A percentile compares a stretch with the other conserved stretches of the same genome.
Evolutionary conservation across 176 grass and related monocot species (phyloP).

Genomic region (Oryza rufipogon): DNA sequence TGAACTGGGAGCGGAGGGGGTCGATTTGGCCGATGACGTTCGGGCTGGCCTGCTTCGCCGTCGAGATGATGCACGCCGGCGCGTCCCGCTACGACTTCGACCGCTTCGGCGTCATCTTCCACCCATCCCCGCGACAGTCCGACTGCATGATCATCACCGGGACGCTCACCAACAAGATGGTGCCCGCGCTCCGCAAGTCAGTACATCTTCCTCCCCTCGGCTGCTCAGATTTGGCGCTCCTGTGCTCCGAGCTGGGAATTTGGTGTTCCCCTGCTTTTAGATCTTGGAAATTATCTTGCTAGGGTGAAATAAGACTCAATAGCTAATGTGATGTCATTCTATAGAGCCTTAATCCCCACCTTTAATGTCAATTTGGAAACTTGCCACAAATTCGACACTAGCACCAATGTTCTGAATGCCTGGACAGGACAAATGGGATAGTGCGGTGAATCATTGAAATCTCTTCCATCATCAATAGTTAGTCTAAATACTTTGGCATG

Average conservation of each 20-base stretch:
- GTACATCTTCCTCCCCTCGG: neutral
- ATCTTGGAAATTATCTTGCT: slow-evolving; percentile 31
- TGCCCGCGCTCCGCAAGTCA: slow-evolving; percentile 88
- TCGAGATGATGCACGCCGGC: slow-evolving; percentile 95
- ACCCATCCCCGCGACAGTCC: slow-evolving; percentile 86
- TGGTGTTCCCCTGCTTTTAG: slow-evolving; percentile 8
- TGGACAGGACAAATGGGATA: neutral
- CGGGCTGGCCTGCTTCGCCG: slow-evolving; percentile 90
- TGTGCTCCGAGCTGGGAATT: neutral
- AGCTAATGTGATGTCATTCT: neutral
- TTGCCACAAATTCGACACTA: neutral
- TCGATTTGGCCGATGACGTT: slow-evolving; percentile 98
- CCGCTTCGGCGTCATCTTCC: slow-evolving; percentile 91
- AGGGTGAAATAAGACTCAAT: neutral
- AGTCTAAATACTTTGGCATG: neutral
- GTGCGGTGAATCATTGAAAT: neutral
- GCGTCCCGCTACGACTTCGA: slow-evolving; percentile 92
- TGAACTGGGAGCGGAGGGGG: slow-evolving; percentile 84
- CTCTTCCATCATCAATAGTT: neutral
- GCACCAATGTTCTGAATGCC: neutral
- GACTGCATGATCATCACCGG: slow-evolving; percentile 97
- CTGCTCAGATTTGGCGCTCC: neutral
- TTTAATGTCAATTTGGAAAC: slow-evolving; percentile 9
- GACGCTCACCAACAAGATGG: slow-evolving; percentile 96
- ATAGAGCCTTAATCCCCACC: neutral